A percentile compares a stretch with the other conserved stretches of the same genome.
phyloP scores from a whole-genome alignment of 2,329 filamentous ascomycete genomes.

The Monilinia polystroma region DNA sequence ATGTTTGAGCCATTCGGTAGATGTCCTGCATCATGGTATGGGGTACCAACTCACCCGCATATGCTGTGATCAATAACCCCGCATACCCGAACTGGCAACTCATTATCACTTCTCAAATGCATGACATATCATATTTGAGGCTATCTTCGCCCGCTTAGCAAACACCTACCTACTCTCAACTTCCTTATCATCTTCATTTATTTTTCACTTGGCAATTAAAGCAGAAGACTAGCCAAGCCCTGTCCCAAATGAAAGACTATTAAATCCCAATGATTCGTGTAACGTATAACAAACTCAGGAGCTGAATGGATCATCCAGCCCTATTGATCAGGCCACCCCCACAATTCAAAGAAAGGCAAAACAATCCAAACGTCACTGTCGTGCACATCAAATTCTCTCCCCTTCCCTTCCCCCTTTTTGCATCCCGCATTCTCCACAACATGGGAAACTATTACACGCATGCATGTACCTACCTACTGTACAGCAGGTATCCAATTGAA shows the following conservation, averaged over 20 bases:
- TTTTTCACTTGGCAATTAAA: slow-evolving; percentile 3
- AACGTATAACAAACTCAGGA: slow-evolving; percentile 10
- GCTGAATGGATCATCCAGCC: slow-evolving; percentile 8
- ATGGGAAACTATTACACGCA: neutral
- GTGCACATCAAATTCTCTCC: slow-evolving; percentile 6
- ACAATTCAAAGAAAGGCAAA: slow-evolving; percentile 1
- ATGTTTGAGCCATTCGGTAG: neutral
- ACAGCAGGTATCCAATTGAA: neutral
- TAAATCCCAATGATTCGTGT: neutral
- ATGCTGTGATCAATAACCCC: slow-evolving; percentile 7
- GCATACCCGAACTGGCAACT: slow-evolving; percentile 1
- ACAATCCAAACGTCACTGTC: neutral
- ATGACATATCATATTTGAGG: slow-evolving; percentile 11
- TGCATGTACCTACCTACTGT: neutral
- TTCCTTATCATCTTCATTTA: slow-evolving; percentile 7
- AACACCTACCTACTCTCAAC: neutral
- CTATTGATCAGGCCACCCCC: slow-evolving; percentile 9
- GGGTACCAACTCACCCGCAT: slow-evolving; percentile 1
- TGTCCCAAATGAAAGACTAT: slow-evolving; percentile 1
- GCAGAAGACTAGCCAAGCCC: neutral
- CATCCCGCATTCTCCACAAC: slow-evolving; percentile 12
- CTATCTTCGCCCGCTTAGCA: neutral
- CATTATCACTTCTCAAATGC: neutral
- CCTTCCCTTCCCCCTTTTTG: neutral
- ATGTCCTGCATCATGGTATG: slow-evolving; percentile 11